phyloP scores from a whole-genome alignment of 805 yeast genomes.

The Schwanniomyces sp. region DNA sequence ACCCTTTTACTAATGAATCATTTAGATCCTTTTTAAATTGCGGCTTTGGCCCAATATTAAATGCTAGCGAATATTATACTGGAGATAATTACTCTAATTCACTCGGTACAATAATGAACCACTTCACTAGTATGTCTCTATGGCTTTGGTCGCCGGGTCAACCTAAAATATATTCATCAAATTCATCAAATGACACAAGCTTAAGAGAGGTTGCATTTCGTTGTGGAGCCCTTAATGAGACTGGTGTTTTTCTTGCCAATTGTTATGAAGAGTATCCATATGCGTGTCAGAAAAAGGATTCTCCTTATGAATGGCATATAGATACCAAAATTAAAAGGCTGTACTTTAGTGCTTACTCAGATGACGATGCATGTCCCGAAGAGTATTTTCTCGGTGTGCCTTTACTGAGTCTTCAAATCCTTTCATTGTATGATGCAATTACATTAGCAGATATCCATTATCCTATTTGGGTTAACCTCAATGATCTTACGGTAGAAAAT shows the following conservation, averaged over 20 bases:
- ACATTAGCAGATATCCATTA: conserved; percentile 18
- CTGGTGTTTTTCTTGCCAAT: conserved; percentile 66
- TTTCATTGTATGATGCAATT: conserved; percentile 28
- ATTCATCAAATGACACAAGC: neutral
- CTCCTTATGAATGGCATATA: conserved; percentile 47
- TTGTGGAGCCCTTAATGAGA: conserved; percentile 39
- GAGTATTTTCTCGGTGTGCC: conserved; percentile 34
- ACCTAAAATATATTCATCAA: conserved; percentile 36
- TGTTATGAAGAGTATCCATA: conserved; percentile 57
- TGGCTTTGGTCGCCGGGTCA: conserved; percentile 79
- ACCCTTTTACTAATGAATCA: conserved; percentile 37
- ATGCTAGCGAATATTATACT: conserved; percentile 20
- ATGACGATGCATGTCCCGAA: conserved; percentile 28
- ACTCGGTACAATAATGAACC: conserved; percentile 24
- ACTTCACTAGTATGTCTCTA: conserved; percentile 30
- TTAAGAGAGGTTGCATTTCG: conserved; percentile 24
- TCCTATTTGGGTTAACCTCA: conserved; percentile 77
- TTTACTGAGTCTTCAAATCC: conserved; percentile 34
- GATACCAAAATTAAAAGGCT: conserved; percentile 22
- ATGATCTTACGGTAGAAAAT: conserved; percentile 66
- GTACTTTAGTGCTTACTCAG: conserved; percentile 52
- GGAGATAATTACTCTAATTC: conserved; percentile 12
- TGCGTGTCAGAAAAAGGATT: conserved; percentile 51
- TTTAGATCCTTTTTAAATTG: conserved; percentile 43
- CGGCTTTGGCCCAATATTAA: conserved; percentile 69